A percentile compares a stretch with the other conserved stretches of the same genome.
These are phyloP conservation scores for Fusarium solani-melongenae DNA, from an alignment of 2,329 filamentous ascomycete species.

Conservation along the genomic window DNA sequence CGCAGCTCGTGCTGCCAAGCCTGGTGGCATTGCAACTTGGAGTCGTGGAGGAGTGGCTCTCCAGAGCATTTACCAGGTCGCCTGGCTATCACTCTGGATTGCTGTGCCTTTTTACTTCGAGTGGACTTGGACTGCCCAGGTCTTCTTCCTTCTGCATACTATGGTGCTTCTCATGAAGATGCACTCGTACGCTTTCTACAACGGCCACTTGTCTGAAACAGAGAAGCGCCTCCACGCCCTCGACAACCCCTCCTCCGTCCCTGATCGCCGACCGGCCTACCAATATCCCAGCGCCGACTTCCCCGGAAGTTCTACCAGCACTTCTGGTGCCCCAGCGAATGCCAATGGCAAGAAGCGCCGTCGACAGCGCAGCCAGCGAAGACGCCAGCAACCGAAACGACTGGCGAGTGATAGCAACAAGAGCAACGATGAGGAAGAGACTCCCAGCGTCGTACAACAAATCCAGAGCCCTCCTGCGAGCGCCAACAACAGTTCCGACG, in stretches of 20 bases:
- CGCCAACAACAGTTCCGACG: slow-evolving; percentile 50
- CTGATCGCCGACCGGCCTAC: slow-evolving; percentile 75
- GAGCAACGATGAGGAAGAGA: slow-evolving; percentile 44
- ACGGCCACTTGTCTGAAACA: slow-evolving; percentile 91
- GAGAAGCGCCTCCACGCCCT: slow-evolving; percentile 82
- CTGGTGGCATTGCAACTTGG: slow-evolving; percentile 75
- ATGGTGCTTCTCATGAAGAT: slow-evolving; percentile 98
- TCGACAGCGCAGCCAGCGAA: slow-evolving; percentile 31
- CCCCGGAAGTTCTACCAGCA: slow-evolving; percentile 54
- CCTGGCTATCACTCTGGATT: slow-evolving; percentile 87
- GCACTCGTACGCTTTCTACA: slow-evolving; percentile 98
- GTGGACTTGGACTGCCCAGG: slow-evolving; percentile 98
- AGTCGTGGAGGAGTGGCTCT: slow-evolving; percentile 79
- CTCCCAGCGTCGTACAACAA: not conserved
- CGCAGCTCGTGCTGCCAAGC: slow-evolving; percentile 65
- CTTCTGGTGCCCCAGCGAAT: slow-evolving; percentile 27
- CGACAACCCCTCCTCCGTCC: slow-evolving; percentile 74
- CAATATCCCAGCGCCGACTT: slow-evolving; percentile 75
- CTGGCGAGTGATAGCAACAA: slow-evolving; percentile 34
- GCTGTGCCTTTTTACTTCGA: slow-evolving; percentile 83
- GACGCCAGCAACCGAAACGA: slow-evolving; percentile 25
- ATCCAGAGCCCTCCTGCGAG: slow-evolving; percentile 32
- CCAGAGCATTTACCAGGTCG: slow-evolving; percentile 83
- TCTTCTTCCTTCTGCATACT: slow-evolving; percentile 91
- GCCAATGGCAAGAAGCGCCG: slow-evolving; percentile 39